These are phyloP conservation scores for Puccinia coronata DNA, from an alignment of 1,284 basidiomycete genomes.

Conservation along the genomic window DNA sequence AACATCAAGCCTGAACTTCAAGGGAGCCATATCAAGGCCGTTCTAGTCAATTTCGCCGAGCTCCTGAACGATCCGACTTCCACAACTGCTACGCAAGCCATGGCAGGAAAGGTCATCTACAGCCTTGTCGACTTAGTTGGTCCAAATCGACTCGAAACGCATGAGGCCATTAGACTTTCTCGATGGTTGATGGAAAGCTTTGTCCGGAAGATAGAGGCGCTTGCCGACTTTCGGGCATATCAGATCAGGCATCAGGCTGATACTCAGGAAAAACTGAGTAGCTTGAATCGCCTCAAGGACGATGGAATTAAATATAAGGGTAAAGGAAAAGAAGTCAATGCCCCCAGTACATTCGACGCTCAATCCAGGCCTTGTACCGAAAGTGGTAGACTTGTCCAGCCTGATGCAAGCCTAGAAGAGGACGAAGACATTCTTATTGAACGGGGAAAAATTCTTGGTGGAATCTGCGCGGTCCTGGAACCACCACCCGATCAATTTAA, in stretches of 20 bases:
- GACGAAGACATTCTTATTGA: constrained; percentile 58
- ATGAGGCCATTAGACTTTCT: constrained; percentile 45
- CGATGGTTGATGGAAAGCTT: constrained; percentile 75
- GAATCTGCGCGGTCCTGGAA: constrained; percentile 37
- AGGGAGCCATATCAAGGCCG: constrained; percentile 73
- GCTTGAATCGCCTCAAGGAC: constrained; percentile 53
- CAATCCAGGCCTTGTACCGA: constrained; percentile 48
- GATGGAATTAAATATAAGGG: constrained; percentile 62
- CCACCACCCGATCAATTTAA: constrained; percentile 43
- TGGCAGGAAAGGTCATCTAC: constrained; percentile 91
- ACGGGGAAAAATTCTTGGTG: constrained; percentile 56
- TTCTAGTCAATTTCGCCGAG: constrained; percentile 82
- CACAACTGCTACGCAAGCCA: constrained; percentile 77
- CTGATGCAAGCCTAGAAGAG: constrained; percentile 29
- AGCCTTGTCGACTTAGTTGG: constrained; percentile 82
- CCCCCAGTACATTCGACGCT: neutral
- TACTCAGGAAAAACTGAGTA: constrained; percentile 51
- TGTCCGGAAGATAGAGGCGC: constrained; percentile 80
- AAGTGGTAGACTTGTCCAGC: constrained; percentile 50
- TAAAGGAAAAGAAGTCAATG: constrained; percentile 58
- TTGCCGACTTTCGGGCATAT: constrained; percentile 62
- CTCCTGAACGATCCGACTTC: constrained; percentile 87
- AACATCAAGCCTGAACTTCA: constrained; percentile 83
- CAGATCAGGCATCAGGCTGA: constrained; percentile 54
- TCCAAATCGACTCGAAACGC: constrained; percentile 62